These are phyloP conservation scores for Cruciata laevipes DNA, from an alignment of 257 asterid species.

Conservation along the genomic window DNA sequence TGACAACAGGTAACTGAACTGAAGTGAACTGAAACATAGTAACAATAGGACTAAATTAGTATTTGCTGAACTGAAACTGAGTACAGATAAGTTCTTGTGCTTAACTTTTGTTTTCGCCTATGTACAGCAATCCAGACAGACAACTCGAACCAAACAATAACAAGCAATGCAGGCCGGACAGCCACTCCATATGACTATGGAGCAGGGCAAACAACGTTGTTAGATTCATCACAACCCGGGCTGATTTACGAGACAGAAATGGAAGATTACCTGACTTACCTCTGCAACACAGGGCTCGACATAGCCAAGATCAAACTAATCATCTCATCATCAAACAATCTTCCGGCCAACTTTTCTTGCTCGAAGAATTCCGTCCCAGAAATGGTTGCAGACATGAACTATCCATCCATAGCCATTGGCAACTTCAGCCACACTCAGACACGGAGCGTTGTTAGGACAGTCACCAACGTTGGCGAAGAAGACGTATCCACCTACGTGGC, in stretches of 20 bases:
- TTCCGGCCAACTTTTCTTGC: constrained; percentile 62
- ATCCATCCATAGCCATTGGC: constrained; percentile 75
- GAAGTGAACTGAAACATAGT: not conserved
- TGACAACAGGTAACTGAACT: constrained; percentile 54
- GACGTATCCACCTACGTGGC: constrained; percentile 49
- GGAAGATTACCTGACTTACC: constrained; percentile 47
- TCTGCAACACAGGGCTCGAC: constrained; percentile 61
- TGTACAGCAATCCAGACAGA: constrained; percentile 54
- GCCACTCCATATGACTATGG: constrained; percentile 72
- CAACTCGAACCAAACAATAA: constrained; percentile 43
- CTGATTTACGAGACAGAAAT: constrained; percentile 62
- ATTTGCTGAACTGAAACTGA: too few species aligned
- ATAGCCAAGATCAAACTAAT: constrained; percentile 36
- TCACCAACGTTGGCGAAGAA: constrained; percentile 59
- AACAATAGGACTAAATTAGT: too few species aligned
- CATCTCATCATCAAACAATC: constrained; percentile 21
- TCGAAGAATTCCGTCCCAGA: constrained; percentile 30
- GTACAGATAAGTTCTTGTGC: not conserved
- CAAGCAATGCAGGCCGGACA: constrained; percentile 35
- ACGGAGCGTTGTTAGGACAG: constrained; percentile 46
- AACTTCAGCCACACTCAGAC: constrained; percentile 19
- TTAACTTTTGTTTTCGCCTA: not conserved
- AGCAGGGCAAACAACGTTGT: constrained; percentile 60
- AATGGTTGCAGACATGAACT: constrained; percentile 64
- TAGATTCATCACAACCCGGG: constrained; percentile 64